Evolutionary conservation across 163 green algal species (phyloP).

Genomic region (Coccomyxa subellipsoidea): DNA sequence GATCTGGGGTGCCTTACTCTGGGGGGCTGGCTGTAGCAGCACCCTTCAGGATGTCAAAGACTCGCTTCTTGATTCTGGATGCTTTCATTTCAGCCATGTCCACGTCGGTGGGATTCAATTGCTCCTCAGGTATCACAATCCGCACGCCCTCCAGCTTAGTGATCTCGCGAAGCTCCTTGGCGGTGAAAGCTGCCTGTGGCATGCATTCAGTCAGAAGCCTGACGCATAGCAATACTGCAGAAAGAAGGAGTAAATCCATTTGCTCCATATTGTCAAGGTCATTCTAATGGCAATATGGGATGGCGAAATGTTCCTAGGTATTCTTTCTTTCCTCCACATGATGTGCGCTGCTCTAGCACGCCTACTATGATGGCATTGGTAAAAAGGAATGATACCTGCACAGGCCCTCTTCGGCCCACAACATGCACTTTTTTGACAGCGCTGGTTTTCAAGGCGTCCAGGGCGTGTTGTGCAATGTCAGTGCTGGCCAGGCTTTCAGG

Average conservation of each 20-base stretch:
- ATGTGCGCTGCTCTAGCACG: no score
- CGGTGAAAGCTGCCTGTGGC: conserved; percentile 77
- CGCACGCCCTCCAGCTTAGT: conserved; percentile 51
- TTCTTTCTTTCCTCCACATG: no score
- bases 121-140: conserved; percentile 35
- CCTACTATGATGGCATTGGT: no score
- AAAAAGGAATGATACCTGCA: conserved; percentile 38
- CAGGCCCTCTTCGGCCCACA: conserved; percentile 78
- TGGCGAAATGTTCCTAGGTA: no score
- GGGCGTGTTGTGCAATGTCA: conserved; percentile 78
- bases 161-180: conserved; percentile 95
- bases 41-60: conserved; percentile 37
- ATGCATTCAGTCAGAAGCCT: not conserved
- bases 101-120: conserved; percentile 28
- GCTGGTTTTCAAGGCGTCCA: conserved; percentile 54
- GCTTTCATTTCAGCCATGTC: conserved; percentile 58
- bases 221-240: no score
- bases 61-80: conserved; percentile 58
- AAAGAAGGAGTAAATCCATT: no score
- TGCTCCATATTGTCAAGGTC: no score
- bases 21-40: not conserved
- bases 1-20: conserved; percentile 16
- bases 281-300: no score
- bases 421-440: conserved; percentile 71
- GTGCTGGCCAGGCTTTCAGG: conserved; percentile 60